Evolutionary conservation across 2,329 filamentous ascomycete genomes (phyloP).

Genomic region (Tolypocladium cylindrosporum): DNA sequence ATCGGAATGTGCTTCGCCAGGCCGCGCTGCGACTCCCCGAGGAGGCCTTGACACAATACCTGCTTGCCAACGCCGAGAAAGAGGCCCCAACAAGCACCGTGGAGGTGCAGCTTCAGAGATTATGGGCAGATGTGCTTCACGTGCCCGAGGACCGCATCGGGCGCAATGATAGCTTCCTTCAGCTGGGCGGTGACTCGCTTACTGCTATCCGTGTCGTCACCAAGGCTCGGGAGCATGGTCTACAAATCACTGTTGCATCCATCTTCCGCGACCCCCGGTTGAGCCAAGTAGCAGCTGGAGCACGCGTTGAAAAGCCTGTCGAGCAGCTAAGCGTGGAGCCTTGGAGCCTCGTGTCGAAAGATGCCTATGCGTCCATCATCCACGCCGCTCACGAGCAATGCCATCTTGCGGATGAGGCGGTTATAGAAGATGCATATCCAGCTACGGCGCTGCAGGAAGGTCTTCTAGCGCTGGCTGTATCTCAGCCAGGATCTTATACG

Average conservation of each 20-base stretch:
- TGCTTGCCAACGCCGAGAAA: neutral
- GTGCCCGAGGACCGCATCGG: slow-evolving; percentile 5
- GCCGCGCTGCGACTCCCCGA: neutral
- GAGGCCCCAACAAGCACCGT: neutral
- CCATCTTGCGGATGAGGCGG: too few relatives aligned
- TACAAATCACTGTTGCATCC: too few relatives aligned
- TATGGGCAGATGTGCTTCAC: slow-evolving; percentile 8
- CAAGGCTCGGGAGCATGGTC: neutral
- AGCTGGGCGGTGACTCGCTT: slow-evolving; percentile 12
- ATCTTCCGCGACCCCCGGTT: too few relatives aligned
- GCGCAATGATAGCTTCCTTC: slow-evolving; percentile 8
- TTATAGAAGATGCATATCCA: too few relatives aligned
- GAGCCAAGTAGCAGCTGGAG: too few relatives aligned
- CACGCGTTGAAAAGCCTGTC: too few relatives aligned
- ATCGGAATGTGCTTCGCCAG: neutral
- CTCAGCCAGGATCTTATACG: neutral
- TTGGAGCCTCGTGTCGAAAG: too few relatives aligned
- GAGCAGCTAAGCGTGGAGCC: too few relatives aligned
- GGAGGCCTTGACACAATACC: neutral
- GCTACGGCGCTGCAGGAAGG: too few relatives aligned
- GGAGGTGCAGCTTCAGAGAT: slow-evolving; percentile 4
- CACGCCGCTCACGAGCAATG: too few relatives aligned
- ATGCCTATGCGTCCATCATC: too few relatives aligned
- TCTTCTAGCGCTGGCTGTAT: too few relatives aligned
- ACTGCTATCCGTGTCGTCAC: slow-evolving; percentile 9